Evolutionary conservation across 345 rosid species (phyloP).

Genomic region (Erysimum cheiranthoides): DNA sequence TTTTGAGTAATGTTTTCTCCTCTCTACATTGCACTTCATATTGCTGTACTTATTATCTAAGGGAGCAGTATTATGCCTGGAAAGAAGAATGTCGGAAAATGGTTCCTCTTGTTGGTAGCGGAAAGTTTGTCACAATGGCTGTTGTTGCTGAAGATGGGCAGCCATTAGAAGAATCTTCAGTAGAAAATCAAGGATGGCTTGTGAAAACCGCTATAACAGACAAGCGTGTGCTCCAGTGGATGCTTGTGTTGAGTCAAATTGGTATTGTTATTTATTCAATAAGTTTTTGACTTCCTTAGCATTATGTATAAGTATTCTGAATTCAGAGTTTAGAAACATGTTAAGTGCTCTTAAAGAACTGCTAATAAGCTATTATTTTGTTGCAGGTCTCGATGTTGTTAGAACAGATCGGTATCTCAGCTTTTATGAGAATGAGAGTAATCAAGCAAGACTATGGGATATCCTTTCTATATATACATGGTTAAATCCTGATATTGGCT

Average conservation of each 20-base stretch:
- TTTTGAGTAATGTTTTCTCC: conserved; percentile 5
- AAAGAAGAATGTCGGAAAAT: conserved; percentile 77
- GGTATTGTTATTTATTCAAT: conserved; percentile 50
- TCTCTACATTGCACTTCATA: conserved; percentile 13
- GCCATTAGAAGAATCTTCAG: conserved; percentile 52
- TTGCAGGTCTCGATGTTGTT: conserved; percentile 85
- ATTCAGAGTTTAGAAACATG: not conserved
- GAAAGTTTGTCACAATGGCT: conserved; percentile 65
- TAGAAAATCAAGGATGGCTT: conserved; percentile 46
- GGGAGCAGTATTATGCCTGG: conserved; percentile 79
- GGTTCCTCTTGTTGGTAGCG: conserved; percentile 85
- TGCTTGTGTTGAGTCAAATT: conserved; percentile 80
- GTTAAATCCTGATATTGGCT: conserved; percentile 86
- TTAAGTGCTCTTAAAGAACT: not conserved
- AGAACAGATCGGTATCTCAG: conserved; percentile 83
- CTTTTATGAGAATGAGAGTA: conserved; percentile 75
- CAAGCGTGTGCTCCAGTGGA: conserved; percentile 77
- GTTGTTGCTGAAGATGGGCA: conserved; percentile 73
- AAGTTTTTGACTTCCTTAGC: not conserved
- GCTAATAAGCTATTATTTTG: conserved; percentile 16
- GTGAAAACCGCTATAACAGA: conserved; percentile 54
- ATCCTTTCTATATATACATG: conserved; percentile 81
- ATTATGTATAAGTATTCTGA: not conserved
- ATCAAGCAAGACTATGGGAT: conserved; percentile 89
- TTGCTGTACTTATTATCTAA: conserved; percentile 45